These are phyloP conservation scores for Dacryopinax primogenitus DNA, from an alignment of 768 basidiomycete genomes.

Conservation along the genomic window DNA sequence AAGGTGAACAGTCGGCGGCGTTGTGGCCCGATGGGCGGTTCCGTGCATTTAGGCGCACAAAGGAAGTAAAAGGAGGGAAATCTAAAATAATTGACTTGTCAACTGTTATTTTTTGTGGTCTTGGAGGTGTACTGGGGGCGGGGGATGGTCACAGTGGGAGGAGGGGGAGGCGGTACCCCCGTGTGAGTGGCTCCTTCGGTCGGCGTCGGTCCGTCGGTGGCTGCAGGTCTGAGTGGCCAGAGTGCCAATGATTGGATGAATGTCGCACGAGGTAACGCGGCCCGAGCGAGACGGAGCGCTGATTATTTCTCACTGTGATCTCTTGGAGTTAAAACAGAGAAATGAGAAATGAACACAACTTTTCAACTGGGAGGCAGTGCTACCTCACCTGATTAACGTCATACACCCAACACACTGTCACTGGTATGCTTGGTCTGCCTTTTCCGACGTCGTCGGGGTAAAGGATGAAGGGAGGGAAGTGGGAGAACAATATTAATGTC, in stretches of 20 bases:
- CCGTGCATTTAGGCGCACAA: constrained; percentile 9
- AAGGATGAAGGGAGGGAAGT: background rate
- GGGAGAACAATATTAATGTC: too few relatives aligned
- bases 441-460: background rate
- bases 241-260: constrained; percentile 1
- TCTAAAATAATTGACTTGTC: background rate
- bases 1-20: background rate
- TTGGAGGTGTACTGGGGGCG: background rate
- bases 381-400: constrained; percentile 3
- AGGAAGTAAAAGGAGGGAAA: background rate
- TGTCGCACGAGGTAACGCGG: constrained; percentile 5
- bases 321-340: too few relatives aligned
- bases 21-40: background rate
- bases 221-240: background rate
- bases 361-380: background rate
- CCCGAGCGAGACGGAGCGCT: constrained; percentile 7
- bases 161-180: too few relatives aligned
- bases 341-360: background rate
- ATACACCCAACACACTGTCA: background rate
- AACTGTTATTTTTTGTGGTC: background rate
- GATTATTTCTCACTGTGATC: too few relatives aligned
- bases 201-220: background rate
- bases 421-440: background rate
- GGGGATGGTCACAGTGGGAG: too few relatives aligned
- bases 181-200: background rate